Conservation (phyloP, 140 eudicot genomes). For the Bidens hawaiensis region DNA sequence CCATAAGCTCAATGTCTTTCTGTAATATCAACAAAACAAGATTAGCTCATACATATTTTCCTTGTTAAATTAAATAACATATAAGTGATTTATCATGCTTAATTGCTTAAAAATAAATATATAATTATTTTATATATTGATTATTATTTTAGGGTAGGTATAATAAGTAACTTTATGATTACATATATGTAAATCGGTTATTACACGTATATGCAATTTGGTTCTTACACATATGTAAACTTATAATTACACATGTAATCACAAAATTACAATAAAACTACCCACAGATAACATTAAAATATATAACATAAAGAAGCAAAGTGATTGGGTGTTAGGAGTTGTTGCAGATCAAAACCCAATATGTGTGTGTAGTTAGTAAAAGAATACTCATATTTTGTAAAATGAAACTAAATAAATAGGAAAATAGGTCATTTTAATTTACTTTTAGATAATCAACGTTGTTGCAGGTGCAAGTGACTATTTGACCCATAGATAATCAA, state of each 20-base stretch:
- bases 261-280: too few species aligned
- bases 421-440: background rate
- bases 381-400: background rate
- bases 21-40: conserved; percentile 16
- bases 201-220: too few species aligned
- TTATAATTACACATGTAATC: too few species aligned
- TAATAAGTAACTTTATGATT: too few species aligned
- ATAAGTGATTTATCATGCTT: background rate
- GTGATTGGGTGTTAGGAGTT: too few species aligned
- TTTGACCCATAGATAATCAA: background rate
- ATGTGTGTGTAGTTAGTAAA: background rate
- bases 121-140: too few species aligned
- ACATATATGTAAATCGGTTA: too few species aligned
- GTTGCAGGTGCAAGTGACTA: background rate
- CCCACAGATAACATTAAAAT: too few species aligned
- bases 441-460: background rate
- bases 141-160: too few species aligned
- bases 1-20: conserved; percentile 80
- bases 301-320: too few species aligned
- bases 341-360: too few species aligned
- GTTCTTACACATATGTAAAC: too few species aligned
- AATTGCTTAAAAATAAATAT: background rate
- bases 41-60: background rate
- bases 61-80: background rate
- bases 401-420: background rate